Evolutionary conservation across 495 filamentous ascomycete species (phyloP).

Genomic region (Daldinia bambusicola): DNA sequence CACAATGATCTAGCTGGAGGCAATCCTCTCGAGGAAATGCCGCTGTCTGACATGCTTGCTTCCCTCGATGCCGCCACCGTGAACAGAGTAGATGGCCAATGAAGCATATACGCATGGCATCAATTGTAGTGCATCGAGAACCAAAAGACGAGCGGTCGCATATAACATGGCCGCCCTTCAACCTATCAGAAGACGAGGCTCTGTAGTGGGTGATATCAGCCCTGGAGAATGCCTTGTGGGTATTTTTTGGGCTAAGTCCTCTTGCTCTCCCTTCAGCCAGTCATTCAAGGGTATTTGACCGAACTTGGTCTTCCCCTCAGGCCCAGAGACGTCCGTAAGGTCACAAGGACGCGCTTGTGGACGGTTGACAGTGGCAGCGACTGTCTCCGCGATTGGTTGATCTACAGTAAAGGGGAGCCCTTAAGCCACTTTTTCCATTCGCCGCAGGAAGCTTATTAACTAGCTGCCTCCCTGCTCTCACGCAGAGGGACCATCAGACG

Average conservation of each 20-base stretch:
- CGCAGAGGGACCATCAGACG: neutral
- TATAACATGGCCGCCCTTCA: conserved; percentile 28
- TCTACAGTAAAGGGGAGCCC: conserved; percentile 13
- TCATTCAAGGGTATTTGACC: conserved; percentile 21
- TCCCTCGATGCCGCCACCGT: conserved; percentile 26
- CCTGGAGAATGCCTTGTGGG: conserved; percentile 30
- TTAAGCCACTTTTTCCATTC: neutral
- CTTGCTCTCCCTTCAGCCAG: conserved; percentile 15
- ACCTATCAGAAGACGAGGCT: conserved; percentile 30
- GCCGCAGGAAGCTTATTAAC: neutral
- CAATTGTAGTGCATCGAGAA: conserved; percentile 35
- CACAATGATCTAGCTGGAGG: conserved; percentile 12
- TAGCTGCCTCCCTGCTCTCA: conserved; percentile 4
- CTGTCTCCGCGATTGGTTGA: conserved; percentile 17
- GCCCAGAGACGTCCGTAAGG: conserved; percentile 26
- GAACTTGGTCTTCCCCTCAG: conserved; percentile 30
- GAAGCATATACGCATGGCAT: conserved; percentile 41
- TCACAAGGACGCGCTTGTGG: conserved; percentile 30
- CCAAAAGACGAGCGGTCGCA: conserved; percentile 33
- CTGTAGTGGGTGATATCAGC: conserved; percentile 29
- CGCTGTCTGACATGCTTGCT: conserved; percentile 38
- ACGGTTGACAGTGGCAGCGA: conserved; percentile 18
- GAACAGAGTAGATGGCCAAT: conserved; percentile 29
- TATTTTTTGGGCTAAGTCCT: conserved; percentile 18
- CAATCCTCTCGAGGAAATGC: conserved; percentile 17